These are phyloP conservation scores for Aspergillus carlsbadensis DNA, from an alignment of 495 filamentous ascomycete genomes.

Conservation along the genomic window DNA sequence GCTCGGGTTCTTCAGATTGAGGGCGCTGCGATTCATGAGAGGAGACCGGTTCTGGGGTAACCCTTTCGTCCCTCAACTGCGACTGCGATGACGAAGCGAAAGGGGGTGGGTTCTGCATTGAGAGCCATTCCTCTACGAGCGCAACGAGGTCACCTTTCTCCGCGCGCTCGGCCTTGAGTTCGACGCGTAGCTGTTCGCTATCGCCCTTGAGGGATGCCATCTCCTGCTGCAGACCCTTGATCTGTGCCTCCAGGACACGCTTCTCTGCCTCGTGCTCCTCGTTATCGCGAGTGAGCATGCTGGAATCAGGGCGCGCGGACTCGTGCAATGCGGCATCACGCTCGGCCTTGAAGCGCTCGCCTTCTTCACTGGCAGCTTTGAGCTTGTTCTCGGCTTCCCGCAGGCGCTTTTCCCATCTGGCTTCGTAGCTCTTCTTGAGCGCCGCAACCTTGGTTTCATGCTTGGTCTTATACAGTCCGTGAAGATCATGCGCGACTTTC, in stretches of 20 bases:
- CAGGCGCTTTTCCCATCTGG: slow-evolving; percentile 81
- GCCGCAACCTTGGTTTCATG: slow-evolving; percentile 93
- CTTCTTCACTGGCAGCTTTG: slow-evolving; percentile 64
- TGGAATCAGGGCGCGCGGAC: slow-evolving; percentile 47
- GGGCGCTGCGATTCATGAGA: slow-evolving; percentile 12
- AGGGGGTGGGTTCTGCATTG: slow-evolving; percentile 37
- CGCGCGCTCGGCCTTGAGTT: slow-evolving; percentile 71
- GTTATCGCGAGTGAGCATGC: slow-evolving; percentile 37
- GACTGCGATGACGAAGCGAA: slow-evolving; percentile 1
- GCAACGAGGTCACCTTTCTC: slow-evolving; percentile 95
- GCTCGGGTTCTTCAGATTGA: slow-evolving; percentile 23
- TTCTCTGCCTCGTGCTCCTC: slow-evolving; percentile 54
- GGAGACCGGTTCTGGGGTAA: slow-evolving; percentile 9
- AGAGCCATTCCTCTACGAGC: slow-evolving; percentile 87
- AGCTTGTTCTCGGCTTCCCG: slow-evolving; percentile 70
- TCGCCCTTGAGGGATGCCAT: slow-evolving; percentile 62
- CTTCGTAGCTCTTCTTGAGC: slow-evolving; percentile 92
- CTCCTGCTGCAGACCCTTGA: slow-evolving; percentile 70
- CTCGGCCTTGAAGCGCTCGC: slow-evolving; percentile 66
- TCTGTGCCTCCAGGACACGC: slow-evolving; percentile 56
- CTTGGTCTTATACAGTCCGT: slow-evolving; percentile 92
- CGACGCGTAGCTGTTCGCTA: slow-evolving; percentile 59
- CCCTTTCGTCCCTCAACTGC: slow-evolving; percentile 14
- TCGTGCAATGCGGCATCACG: slow-evolving; percentile 65
- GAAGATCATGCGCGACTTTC: slow-evolving; percentile 83